Evolutionary conservation across 176 grass and related monocot species (phyloP).

Genomic region (Secale cereale): DNA sequence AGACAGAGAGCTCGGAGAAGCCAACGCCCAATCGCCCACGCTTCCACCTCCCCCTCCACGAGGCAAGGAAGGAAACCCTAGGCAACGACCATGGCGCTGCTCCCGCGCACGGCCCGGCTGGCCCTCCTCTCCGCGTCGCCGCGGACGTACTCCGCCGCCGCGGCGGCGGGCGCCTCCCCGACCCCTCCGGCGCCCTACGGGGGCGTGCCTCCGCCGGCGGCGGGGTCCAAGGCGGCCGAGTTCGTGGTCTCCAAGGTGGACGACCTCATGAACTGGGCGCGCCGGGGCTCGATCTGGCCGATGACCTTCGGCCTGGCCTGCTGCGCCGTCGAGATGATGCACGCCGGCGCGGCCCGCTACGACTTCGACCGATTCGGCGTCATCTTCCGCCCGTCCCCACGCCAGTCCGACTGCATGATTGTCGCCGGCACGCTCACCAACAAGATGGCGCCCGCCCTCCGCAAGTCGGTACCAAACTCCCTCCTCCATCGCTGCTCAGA

Average conservation of each 20-base stretch:
- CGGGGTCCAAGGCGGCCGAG: conserved; percentile 77
- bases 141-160: conserved; percentile 49
- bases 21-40: conserved; percentile 18
- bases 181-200: conserved; percentile 34
- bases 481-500: not conserved
- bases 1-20: conserved; percentile 8
- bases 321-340: conserved; percentile 99
- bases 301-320: conserved; percentile 96
- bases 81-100: conserved; percentile 66
- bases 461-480: conserved; percentile 51
- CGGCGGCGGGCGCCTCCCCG: conserved; percentile 29
- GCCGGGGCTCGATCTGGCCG: conserved; percentile 79
- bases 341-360: conserved; percentile 77
- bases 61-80: conserved; percentile 26
- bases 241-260: conserved; percentile 96
- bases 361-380: conserved; percentile 96
- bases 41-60: conserved; percentile 33
- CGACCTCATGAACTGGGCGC: conserved; percentile 92
- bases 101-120: conserved; percentile 78
- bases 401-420: conserved; percentile 97
- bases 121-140: conserved; percentile 51
- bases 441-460: conserved; percentile 95
- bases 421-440: conserved; percentile 91
- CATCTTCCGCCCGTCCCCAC: conserved; percentile 88
- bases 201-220: conserved; percentile 35